Conservation (phyloP, 1,284 basidiomycete genomes). For the Thecaphora thlaspeos region DNA sequence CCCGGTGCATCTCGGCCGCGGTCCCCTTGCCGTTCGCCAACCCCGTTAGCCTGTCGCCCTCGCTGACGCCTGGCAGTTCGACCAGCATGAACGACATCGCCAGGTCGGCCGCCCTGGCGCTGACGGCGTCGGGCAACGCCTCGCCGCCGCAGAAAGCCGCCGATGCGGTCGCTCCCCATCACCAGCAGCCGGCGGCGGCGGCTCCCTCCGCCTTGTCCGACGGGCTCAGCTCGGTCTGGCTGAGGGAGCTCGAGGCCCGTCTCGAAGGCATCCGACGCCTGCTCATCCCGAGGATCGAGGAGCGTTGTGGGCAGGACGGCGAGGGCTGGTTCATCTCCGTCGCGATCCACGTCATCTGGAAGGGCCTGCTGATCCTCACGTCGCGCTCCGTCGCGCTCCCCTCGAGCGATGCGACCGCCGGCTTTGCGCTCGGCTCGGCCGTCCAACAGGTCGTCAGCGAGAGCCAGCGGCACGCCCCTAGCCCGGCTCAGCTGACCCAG, state of each 20-base stretch:
- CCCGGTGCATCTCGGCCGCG: constrained; percentile 36
- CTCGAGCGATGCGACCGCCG: constrained; percentile 18
- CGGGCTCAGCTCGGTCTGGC: constrained; percentile 30
- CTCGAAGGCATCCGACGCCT: constrained; percentile 48
- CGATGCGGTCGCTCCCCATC: too few species aligned
- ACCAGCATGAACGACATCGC: not conserved
- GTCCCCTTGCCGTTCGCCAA: constrained; percentile 44
- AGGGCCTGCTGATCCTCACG: constrained; percentile 50
- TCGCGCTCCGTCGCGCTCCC: constrained; percentile 38
- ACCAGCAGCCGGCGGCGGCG: too few species aligned
- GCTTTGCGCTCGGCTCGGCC: constrained; percentile 23
- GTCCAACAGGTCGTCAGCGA: constrained; percentile 30
- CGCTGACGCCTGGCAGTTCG: constrained; percentile 13
- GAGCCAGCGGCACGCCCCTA: constrained; percentile 38
- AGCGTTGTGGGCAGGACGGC: constrained; percentile 51
- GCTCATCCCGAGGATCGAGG: constrained; percentile 49
- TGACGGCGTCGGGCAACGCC: constrained; percentile 13
- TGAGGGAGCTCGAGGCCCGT: constrained; percentile 50
- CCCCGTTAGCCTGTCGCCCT: constrained; percentile 23
- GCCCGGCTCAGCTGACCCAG: constrained; percentile 38
- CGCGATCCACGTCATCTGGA: constrained; percentile 55
- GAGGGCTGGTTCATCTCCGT: constrained; percentile 57
- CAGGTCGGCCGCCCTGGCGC: not conserved
- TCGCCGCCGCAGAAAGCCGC: constrained; percentile 19
- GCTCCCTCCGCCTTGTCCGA: not conserved